These are phyloP conservation scores for Neohortaea acidophila DNA, from an alignment of 495 filamentous ascomycete species.

Conservation along the genomic window DNA sequence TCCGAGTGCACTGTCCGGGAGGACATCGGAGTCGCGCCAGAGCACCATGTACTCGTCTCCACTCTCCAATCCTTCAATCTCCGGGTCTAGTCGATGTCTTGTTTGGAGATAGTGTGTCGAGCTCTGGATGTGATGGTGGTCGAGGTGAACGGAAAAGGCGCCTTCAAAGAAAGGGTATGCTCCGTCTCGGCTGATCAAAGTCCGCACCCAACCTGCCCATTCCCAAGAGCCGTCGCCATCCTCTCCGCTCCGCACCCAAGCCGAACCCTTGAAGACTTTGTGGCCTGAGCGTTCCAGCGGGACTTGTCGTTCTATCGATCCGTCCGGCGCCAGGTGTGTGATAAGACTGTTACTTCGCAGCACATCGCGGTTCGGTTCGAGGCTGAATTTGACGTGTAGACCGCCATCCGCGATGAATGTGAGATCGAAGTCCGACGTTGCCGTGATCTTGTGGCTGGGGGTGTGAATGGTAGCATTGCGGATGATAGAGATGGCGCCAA, in stretches of 20 bases:
- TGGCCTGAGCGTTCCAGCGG: conserved; percentile 54
- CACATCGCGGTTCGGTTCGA: conserved; percentile 89
- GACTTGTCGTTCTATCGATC: conserved; percentile 44
- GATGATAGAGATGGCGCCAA: conserved; percentile 56
- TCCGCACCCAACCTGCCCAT: conserved; percentile 71
- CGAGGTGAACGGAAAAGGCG: conserved; percentile 61
- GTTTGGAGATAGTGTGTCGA: conserved; percentile 59
- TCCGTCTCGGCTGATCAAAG: conserved; percentile 64
- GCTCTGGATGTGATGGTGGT: conserved; percentile 81
- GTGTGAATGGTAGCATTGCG: conserved; percentile 66
- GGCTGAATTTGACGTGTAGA: conserved; percentile 53
- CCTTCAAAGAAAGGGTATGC: conserved; percentile 73
- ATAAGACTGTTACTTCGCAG: conserved; percentile 60
- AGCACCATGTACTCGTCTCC: conserved; percentile 75
- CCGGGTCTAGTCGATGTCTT: conserved; percentile 57
- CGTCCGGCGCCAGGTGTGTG: conserved; percentile 54
- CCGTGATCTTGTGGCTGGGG: conserved; percentile 60
- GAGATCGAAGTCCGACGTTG: conserved; percentile 66
- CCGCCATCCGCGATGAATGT: conserved; percentile 50
- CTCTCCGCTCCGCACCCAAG: conserved; percentile 48
- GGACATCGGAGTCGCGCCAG: conserved; percentile 79
- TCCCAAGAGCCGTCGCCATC: conserved; percentile 45
- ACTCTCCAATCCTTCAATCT: conserved; percentile 32
- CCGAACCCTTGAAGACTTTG: conserved; percentile 67
- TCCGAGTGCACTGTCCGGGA: conserved; percentile 17